Base-by-base conservation (phyloP, 768 basidiomycete species). In the Kockovaella imperatae region DNA sequence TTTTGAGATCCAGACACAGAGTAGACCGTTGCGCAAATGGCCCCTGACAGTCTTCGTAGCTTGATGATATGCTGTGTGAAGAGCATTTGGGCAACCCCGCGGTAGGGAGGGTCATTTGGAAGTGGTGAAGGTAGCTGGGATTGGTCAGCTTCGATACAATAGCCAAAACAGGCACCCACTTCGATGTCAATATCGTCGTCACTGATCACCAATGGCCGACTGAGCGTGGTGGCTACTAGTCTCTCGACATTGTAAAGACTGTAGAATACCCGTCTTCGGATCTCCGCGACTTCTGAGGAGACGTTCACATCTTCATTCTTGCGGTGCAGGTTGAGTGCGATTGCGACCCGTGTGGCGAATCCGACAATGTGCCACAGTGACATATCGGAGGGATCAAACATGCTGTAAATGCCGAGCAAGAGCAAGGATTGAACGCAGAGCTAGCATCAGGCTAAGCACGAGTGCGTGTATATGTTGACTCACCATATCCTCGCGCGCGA, bases 341-440 rank as follows among this genome's bases (percentile, higher is more conserved):
- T 51, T 8, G 59, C 59, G 6, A 58, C 35, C 14, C 56, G 47
- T 13, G 47, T 40, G 2, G 56, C 62, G n/a, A 58, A 47, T 21
- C 58, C 62, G 14, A 64, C 53, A 3, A 56, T 51, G 18, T 57
- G 55, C 58, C 58, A 59, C 5, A 57, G 44, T 11, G 59, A 49
- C 7, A 52, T 49, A n/a, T 44, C 51, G 7, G 50, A 47, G 7
- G 56, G 51, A 25, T 59, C 53, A 36, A 51, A 54, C 35, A 59
- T 45, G 5, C 52, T 35, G 31, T 60, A 64, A 7, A 64, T 46
- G 11, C 49, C 53, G 18, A 64, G 49, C 2, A 64, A 43, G 8
- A 60, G 52, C 14, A 60, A 32, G 1, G 52, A 34, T 41, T 59
- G 52, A 5, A 63, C 53, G 24, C 46, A 50, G 23, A 53, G 34